Evolutionary conservation across 306 rosid species (phyloP), one percentile per base, ranked within the genome.

Genomic region (Astragalus glycyphyllos): DNA sequence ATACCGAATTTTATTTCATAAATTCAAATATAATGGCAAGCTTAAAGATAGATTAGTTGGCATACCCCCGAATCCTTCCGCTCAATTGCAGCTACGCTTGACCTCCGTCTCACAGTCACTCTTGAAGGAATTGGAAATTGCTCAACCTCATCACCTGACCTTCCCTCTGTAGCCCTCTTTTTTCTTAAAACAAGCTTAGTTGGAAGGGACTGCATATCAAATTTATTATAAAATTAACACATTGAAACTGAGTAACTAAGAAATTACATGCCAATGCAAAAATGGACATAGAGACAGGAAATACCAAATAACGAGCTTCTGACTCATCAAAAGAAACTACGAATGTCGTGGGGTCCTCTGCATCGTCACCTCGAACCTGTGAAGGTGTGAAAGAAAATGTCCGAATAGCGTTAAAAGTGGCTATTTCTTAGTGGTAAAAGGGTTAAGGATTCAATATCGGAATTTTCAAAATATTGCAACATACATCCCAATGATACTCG

Each of bases 151-250:
- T 95, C 99, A 10, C 59, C 80, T 9, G 92, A 80, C 85, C 94
- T 86, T 68, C 92, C 99, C 77, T 95, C 99, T 76, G 72, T 87
- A 26, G 99, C 85, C 83, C 96, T 89, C 88, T 95, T 95, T 74
- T 95, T 91, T 68, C 97, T 89, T 74, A 89, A 78, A 68, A 87
- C 83, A 64, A 95, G 92, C 81, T 91, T 94, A 15, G 91, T 88
- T 14, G 99, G 96, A 80, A 95, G 99, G 35, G 99, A 96, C 99
- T 95, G 95, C 72, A 64, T 34, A 73, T 62, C 54, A 76, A 80
- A 64, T 40, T 48, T 44, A 76, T 53, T 10, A 60, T 46, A 58
- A 70, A 71, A 46, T 79, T 48, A 75, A 64, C 55, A 58, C 71
- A 58, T 14, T 9, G 58, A 66, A 8, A 45, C 44, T 0, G 68